Percentiles rank a stretch among this genome's conserved stretches.
Evolutionary conservation across 257 asterid species (phyloP).

Genomic region (Penstemon eatonii): DNA sequence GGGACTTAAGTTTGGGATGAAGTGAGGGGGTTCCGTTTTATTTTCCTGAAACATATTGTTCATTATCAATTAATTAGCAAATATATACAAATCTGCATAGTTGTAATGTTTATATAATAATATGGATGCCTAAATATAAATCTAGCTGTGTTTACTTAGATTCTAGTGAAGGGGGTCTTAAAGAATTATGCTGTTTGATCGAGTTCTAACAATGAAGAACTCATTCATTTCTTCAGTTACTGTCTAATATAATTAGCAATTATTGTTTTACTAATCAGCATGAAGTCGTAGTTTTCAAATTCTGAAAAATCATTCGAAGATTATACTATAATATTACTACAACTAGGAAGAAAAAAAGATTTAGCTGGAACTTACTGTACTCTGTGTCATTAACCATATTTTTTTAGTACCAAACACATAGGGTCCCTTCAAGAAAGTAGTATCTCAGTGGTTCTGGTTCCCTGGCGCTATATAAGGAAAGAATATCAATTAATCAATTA

Average conservation of each 20-base stretch:
- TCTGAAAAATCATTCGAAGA: neutral
- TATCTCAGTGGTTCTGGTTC: no score
- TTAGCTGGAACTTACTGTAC: no score
- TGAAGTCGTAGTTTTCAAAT: neutral
- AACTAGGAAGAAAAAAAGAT: no score
- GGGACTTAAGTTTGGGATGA: no score
- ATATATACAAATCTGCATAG: neutral
- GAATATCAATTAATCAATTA: neutral
- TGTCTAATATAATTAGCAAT: neutral
- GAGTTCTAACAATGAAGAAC: neutral
- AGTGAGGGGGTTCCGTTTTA: no score
- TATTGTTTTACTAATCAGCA: neutral
- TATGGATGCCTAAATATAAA: neutral
- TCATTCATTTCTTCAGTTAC: neutral
- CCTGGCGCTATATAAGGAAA: neutral
- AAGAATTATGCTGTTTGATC: slow-evolving; percentile 12
- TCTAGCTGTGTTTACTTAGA: neutral
- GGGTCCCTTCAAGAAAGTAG: no score
- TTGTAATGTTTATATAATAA: neutral
- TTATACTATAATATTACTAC: neutral
- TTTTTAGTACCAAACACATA: no score
- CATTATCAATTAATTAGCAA: no score
- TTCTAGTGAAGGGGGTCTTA: slow-evolving; percentile 21
- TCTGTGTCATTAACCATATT: no score
- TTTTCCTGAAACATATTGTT: no score